Evolutionary conservation across 2,329 filamentous ascomycete species (phyloP), one percentile per base, ranked within the genome.

Genomic region (Fusarium coffeatum): DNA sequence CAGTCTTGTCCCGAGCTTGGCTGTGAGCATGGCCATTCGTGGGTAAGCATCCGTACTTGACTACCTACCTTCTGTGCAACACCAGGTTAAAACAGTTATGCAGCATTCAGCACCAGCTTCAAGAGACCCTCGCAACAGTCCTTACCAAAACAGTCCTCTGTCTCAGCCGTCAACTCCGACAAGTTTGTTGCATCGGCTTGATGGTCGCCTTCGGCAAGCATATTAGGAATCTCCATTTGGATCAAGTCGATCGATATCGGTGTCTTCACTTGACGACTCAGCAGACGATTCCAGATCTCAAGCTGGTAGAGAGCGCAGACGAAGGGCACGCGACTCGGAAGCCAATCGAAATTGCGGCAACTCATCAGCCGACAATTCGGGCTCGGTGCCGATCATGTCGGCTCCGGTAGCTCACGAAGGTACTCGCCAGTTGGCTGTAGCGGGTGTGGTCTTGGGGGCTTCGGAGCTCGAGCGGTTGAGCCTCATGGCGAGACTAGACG

Each of bases 381-480:
- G 64, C 22, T 64, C 55, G 47, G 70, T 68, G 20, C 56, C 66
- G 50, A 56, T 56, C 28, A 55, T 65, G 27, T 66, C 71, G 51
- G 73, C 70, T 58, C 71, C 72, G 28, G 55, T 41, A 20, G 68
- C 50, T 8, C 68, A 65, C 15, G 65, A 74, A 37, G 69, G 71
- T 28, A 69, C 74, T 27, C 69, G 66, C 30, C 73, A 75, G 10
- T 59, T 77, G 47, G 76, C 65, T 30, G 62, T 74, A 59, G 77
- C 76, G 9, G 75, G 74, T 22, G 59, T 77, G 46, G 59, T 73
- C 20, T 45, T 79, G 66, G 78, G 76, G 32, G 73, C 74, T 32
- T 67, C 68, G 25, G 74, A 79, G n/a, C 64, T 80, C 34, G 78
- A 80, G 34, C 73, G 77, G n/a, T 59, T 79, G 54, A 79, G 75